These are phyloP conservation scores for Penicillium goetzii DNA, from an alignment of 495 filamentous ascomycete species.

Conservation along the genomic window DNA sequence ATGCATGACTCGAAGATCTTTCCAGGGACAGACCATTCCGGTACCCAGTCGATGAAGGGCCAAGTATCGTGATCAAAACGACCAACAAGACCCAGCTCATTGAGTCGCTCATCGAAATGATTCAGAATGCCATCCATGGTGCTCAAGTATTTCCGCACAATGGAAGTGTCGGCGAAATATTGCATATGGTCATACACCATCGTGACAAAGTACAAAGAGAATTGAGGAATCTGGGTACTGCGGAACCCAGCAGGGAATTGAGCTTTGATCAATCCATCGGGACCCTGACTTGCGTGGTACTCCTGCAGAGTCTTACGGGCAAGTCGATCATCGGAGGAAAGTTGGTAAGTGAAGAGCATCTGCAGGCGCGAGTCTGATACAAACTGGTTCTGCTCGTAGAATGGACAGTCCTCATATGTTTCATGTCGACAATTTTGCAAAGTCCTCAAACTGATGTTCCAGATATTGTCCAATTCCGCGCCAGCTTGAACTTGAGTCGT, in stretches of 20 bases:
- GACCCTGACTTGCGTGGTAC: conserved; percentile 28
- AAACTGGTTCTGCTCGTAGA: conserved; percentile 40
- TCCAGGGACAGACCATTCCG: conserved; percentile 27
- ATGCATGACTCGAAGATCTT: conserved; percentile 27
- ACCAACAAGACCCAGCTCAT: conserved; percentile 26
- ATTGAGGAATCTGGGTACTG: conserved; percentile 32
- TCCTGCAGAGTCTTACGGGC: conserved; percentile 32
- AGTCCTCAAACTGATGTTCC: conserved; percentile 33
- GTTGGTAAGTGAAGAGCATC: conserved; percentile 33
- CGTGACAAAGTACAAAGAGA: conserved; percentile 33
- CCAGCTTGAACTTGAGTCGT: conserved; percentile 21
- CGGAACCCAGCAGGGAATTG: conserved; percentile 29
- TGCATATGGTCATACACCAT: conserved; percentile 34
- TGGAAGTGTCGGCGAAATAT: conserved; percentile 21
- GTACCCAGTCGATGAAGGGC: conserved; percentile 37
- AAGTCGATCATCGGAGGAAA: conserved; percentile 33
- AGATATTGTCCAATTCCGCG: conserved; percentile 22
- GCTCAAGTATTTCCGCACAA: conserved; percentile 25
- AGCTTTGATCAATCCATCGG: conserved; percentile 31
- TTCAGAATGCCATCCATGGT: conserved; percentile 31
- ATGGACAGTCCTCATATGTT: conserved; percentile 38
- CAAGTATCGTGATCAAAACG: conserved; percentile 30
- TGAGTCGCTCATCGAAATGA: conserved; percentile 27
- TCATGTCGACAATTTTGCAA: conserved; percentile 35
- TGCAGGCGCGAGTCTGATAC: conserved; percentile 30